Evolutionary conservation across 345 rosid genomes (phyloP).

Genomic region (Turnera subulata): DNA sequence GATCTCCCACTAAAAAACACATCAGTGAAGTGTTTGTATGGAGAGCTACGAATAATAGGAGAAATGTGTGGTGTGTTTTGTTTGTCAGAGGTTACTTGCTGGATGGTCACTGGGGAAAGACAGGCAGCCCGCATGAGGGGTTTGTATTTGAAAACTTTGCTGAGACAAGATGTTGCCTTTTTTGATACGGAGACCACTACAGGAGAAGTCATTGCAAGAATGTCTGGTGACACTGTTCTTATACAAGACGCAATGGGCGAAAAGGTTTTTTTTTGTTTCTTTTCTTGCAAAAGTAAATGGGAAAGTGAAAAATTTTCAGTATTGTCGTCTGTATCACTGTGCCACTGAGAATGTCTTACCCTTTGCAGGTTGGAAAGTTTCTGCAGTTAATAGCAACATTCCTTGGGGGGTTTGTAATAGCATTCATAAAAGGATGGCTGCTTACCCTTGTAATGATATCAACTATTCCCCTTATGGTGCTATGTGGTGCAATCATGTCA

Average conservation of each 20-base stretch:
- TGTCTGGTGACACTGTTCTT: conserved; percentile 33
- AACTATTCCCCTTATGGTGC: conserved; percentile 13
- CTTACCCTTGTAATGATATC: conserved; percentile 17
- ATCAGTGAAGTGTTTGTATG: conserved; percentile 19
- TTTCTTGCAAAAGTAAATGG: too few species aligned
- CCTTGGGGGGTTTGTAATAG: conserved; percentile 12
- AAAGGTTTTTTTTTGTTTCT: conserved; percentile 18
- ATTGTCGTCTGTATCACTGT: background rate
- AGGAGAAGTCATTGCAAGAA: conserved; percentile 28
- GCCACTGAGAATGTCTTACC: background rate
- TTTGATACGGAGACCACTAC: conserved; percentile 31
- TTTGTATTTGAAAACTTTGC: conserved; percentile 25
- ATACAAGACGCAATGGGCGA: conserved; percentile 41
- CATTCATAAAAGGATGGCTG: conserved; percentile 21
- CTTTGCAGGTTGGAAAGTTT: conserved; percentile 23
- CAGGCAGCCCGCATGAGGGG: conserved; percentile 30
- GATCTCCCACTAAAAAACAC: too few species aligned
- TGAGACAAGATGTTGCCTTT: conserved; percentile 30
- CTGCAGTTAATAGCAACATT: conserved; percentile 15
- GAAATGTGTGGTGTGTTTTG: background rate
- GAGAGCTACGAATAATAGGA: conserved; percentile 31
- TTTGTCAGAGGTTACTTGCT: conserved; percentile 31
- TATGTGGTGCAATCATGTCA: conserved; percentile 15
- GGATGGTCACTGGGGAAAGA: conserved; percentile 41
- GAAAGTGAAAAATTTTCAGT: too few species aligned